Evolutionary conservation across 139 green algal species (phyloP), one percentile per base, ranked within the genome.

Genomic region (Cymbomonas tetramitiformis): DNA sequence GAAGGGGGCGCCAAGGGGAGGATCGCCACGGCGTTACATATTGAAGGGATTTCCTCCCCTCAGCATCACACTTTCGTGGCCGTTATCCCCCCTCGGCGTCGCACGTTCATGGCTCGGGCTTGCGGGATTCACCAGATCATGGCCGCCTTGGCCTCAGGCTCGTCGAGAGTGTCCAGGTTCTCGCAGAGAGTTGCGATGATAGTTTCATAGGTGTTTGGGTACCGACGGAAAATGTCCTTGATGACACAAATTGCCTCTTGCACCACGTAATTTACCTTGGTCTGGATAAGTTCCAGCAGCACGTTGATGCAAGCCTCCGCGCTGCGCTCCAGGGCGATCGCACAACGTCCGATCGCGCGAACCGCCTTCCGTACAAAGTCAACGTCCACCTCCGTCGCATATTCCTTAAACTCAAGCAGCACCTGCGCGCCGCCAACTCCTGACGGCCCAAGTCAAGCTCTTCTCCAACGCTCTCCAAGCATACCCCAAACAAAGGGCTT

Each of bases 391-490:
- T 99, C 92, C 15, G 88, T 87, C 1, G 91, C 86, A 53, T 99
- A 99, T 73, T 99, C 92, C 73, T 95, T 96, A 58, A 99, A 87
- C 74, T 99, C 92, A 30, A 94, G 70, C 33, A 99, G 81, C 29
- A 99, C 86, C 72, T 86, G 64, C 15, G 41, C n/a, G n/a, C n/a
- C n/a, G n/a, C n/a, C n/a, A n/a, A n/a, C n/a, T n/a, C n/a, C n/a
- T n/a, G n/a, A n/a, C n/a, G n/a, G n/a, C n/a, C n/a, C n/a, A n/a
- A n/a, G n/a, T n/a, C n/a, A n/a, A n/a, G n/a, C n/a, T n/a, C n/a
- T n/a, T n/a, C n/a, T n/a, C n/a, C n/a, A n/a, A n/a, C n/a, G n/a
- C n/a, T n/a, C n/a, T n/a, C n/a, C n/a, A n/a, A n/a, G n/a, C n/a
- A n/a, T n/a, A n/a, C n/a, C n/a, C n/a, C n/a, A n/a, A n/a, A n/a